phyloP scores from a whole-genome alignment of 1,284 basidiomycete species.

The Amylostereum chailletii region DNA sequence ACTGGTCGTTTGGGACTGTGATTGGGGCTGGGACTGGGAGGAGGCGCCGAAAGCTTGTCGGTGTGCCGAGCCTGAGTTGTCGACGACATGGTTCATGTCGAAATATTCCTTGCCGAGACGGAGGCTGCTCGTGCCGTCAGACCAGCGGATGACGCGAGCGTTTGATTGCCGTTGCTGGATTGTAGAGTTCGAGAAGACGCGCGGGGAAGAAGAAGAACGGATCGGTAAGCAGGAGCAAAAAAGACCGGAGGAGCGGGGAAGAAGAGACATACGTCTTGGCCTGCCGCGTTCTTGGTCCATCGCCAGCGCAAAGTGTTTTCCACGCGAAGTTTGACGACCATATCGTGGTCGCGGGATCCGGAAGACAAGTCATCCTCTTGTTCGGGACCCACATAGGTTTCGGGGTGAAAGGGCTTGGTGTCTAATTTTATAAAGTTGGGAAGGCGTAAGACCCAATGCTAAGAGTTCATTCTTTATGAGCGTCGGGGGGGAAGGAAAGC shows the following conservation, averaged over 20 bases:
- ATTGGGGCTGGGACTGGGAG: conserved; percentile 23
- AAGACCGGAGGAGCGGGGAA: not conserved
- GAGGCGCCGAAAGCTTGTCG: conserved; percentile 44
- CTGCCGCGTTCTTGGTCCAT: conserved; percentile 69
- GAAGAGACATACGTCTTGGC: conserved; percentile 51
- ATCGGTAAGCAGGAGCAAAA: conserved; percentile 4
- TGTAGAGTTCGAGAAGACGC: not conserved
- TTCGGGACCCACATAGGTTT: conserved; percentile 74
- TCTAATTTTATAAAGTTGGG: conserved; percentile 82
- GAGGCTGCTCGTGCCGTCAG: conserved; percentile 81
- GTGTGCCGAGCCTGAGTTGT: conserved; percentile 55
- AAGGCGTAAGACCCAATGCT: conserved; percentile 79
- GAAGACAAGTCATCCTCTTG: conserved; percentile 58
- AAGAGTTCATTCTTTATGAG: conserved; percentile 1
- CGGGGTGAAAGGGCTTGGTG: conserved; percentile 73
- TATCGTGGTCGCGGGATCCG: conserved; percentile 53
- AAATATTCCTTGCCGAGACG: conserved; percentile 87
- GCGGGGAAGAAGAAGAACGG: not conserved
- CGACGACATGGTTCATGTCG: conserved; percentile 73
- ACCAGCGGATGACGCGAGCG: conserved; percentile 83
- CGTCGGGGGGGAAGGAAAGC: conserved; percentile 1
- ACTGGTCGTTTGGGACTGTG: conserved; percentile 25
- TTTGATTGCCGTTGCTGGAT: conserved; percentile 74
- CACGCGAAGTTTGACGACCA: conserved; percentile 77
- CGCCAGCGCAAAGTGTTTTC: conserved; percentile 90